These are phyloP conservation scores for Entomortierella chlamydospora DNA, from an alignment of 192 early-diverging fungal genomes.

Conservation along the genomic window DNA sequence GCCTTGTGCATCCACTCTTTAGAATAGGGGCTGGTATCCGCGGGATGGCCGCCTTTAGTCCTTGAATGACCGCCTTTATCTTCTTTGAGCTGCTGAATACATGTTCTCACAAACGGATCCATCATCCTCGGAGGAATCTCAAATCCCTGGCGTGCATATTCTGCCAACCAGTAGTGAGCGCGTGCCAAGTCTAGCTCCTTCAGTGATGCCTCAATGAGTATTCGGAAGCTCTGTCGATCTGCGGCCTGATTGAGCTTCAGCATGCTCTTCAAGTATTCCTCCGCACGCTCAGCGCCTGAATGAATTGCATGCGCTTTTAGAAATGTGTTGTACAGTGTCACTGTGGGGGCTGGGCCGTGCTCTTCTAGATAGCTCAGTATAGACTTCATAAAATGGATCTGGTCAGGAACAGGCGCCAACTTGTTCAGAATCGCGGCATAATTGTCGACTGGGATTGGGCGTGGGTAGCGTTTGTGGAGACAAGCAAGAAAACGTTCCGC, in stretches of 20 bases:
- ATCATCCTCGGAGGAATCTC: conserved; percentile 19
- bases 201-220: conserved; percentile 20
- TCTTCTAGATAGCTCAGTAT: conserved; percentile 2
- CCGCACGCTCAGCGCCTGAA: conserved; percentile 2
- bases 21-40: background rate
- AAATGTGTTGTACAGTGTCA: conserved; percentile 23
- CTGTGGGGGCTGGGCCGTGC: conserved; percentile 24
- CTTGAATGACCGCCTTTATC: background rate
- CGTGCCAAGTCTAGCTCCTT: conserved; percentile 1
- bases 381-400: conserved; percentile 7
- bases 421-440: conserved; percentile 9
- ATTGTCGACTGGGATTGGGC: conserved; percentile 21
- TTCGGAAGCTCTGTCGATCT: conserved; percentile 34
- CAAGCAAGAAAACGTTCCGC: background rate
- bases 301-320: conserved; percentile 13
- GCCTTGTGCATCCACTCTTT: conserved; percentile 43
- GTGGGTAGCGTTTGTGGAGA: conserved; percentile 15
- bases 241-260: background rate
- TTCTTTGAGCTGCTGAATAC: conserved; percentile 6
- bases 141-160: conserved; percentile 31
- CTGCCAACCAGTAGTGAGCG: conserved; percentile 34
- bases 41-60: too few relatives aligned
- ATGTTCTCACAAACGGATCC: conserved; percentile 36
- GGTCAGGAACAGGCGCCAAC: background rate
- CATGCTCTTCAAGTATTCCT: conserved; percentile 14